Evolutionary conservation across 768 basidiomycete genomes (phyloP), one percentile per base, ranked within the genome.

Genomic region (Kondoa malvinella): DNA sequence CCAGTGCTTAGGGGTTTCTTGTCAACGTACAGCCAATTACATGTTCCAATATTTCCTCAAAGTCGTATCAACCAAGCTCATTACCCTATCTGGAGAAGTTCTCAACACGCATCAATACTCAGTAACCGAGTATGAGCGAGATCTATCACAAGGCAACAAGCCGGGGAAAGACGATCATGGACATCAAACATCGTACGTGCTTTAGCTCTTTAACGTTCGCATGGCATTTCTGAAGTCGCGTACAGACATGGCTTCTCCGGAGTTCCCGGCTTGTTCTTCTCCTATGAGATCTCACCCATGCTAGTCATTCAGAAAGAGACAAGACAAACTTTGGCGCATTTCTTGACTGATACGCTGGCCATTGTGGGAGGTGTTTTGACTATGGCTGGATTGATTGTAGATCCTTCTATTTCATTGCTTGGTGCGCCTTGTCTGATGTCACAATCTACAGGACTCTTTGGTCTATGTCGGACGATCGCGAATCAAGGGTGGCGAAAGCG

Each of bases 361-460:
- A 96, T 99, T 74, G 86, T 99, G 31, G 95, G 95, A 72, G 95
- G 95, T 72, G 92, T 97, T 2, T 79, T 99, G 69, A 99, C 95
- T 2, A 86, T 99, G 25, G 92, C 92, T 21, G 87, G 88, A 0
- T 79, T 99, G 16, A 72, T 96, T 64, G 95, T 97, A 77, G 84
- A 87, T 69, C 27, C 14, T 33, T 27, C 12, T 27, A 17, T 63
- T 8, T 8, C 33, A 12, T 34, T 34, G 40, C 12, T 30, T 63
- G 14, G 27, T 63, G 29, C 33, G 4, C 8, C 12, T 60, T 63
- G 61, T 12, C 27, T n/a, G 15, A n/a, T n/a, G n/a, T n/a, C n/a
- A n/a, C n/a, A n/a, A n/a, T 17, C 33, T 8, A 34, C 27, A 63
- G 61, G 61, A 63, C n/a, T 63, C 61, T 3, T n/a, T 63, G 3